A percentile compares a stretch with the other conserved stretches of the same genome.
These are phyloP conservation scores for Leptographium procerum DNA, from an alignment of 2,329 filamentous ascomycete species.

Conservation along the genomic window DNA sequence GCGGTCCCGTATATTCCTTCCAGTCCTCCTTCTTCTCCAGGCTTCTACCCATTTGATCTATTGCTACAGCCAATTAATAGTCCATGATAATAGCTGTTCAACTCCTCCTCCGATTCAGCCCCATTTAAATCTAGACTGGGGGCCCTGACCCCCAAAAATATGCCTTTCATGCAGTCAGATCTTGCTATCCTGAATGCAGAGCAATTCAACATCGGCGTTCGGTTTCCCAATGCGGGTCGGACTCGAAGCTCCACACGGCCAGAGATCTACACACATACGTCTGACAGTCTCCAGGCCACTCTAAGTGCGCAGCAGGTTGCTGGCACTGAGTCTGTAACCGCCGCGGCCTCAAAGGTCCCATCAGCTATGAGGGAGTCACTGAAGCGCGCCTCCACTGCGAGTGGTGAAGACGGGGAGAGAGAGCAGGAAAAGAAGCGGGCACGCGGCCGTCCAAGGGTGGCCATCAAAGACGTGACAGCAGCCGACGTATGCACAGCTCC, in stretches of 20 bases:
- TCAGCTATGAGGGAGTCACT: no score
- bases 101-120: background rate
- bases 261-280: background rate
- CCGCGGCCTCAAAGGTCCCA: background rate
- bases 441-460: slow-evolving; percentile 62
- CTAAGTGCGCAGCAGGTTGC: background rate
- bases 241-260: slow-evolving; percentile 1
- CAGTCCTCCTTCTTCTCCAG: background rate
- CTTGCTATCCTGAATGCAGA: slow-evolving; percentile 36
- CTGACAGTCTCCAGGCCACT: background rate
- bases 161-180: slow-evolving; percentile 21
- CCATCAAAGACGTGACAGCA: slow-evolving; percentile 66
- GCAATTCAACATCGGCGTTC: slow-evolving; percentile 28
- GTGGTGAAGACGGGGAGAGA: slow-evolving; percentile 6
- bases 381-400: slow-evolving; percentile 8
- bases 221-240: background rate
- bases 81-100: background rate
- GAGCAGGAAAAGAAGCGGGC: slow-evolving; percentile 42
- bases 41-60: background rate
- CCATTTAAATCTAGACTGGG: background rate
- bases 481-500: slow-evolving; percentile 55
- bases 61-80: background rate
- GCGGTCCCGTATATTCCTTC: background rate
- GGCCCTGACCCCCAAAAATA: slow-evolving; percentile 1
- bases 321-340: background rate